phyloP scores from a whole-genome alignment of 2,329 filamentous ascomycete genomes.

The Nothophaeocryptopus gaeumannii region DNA sequence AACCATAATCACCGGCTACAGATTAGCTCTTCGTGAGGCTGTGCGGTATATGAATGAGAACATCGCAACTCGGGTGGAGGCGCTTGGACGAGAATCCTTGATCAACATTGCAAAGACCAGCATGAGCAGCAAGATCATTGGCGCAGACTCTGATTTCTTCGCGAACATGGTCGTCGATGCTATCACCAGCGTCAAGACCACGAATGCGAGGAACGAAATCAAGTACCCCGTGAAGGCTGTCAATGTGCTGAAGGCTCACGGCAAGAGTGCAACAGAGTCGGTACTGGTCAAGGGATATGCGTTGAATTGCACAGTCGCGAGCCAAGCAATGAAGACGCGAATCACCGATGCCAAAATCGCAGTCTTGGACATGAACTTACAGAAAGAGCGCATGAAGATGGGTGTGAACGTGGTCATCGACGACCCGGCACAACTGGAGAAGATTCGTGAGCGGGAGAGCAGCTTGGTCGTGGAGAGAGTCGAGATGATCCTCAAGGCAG shows the following conservation, averaged over 20 bases:
- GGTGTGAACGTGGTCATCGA: conserved; percentile 98
- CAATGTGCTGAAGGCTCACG: conserved; percentile 97
- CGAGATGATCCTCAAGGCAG: conserved; percentile 96
- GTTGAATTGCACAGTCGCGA: conserved; percentile 96
- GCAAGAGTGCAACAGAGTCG: conserved; percentile 86
- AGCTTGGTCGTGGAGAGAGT: conserved; percentile 91
- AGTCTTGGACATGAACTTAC: conserved; percentile 93
- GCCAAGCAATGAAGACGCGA: conserved; percentile 93
- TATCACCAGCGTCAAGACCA: conserved; percentile 90
- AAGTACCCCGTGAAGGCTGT: conserved; percentile 99
- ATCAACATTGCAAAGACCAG: conserved; percentile 96
- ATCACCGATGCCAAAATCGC: conserved; percentile 95
- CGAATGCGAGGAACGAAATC: conserved; percentile 82
- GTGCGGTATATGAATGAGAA: conserved; percentile 99
- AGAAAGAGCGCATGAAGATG: conserved; percentile 99
- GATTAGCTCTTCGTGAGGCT: conserved; percentile 89
- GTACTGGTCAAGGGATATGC: conserved; percentile 93
- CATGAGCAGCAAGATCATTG: conserved; percentile 99
- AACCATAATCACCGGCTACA: conserved; percentile 98
- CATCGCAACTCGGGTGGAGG: conserved; percentile 91
- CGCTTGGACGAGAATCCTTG: conserved; percentile 83
- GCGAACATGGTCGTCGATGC: conserved; percentile 95
- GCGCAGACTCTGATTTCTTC: conserved; percentile 93
- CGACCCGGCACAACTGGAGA: conserved; percentile 93
- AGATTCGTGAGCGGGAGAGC: conserved; percentile 89